phyloP scores from a whole-genome alignment of 352 stramenopile species.

The Globisporangium abappressorium region DNA sequence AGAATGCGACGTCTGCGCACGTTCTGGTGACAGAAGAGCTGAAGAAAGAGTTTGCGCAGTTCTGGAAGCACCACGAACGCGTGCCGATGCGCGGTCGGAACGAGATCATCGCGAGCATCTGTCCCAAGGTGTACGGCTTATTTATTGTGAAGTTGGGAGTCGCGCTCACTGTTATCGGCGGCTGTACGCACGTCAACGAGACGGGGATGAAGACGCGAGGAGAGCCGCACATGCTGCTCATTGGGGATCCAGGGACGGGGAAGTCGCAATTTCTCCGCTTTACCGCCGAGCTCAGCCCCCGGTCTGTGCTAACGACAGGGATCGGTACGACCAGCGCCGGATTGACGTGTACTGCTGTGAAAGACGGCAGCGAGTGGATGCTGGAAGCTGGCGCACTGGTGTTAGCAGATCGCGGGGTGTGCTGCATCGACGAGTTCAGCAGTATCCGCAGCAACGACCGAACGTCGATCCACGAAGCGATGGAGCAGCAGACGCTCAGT shows the following conservation, averaged over 20 bases:
- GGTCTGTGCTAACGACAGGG: constrained; percentile 95
- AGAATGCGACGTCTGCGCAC: constrained; percentile 60
- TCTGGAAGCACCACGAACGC: constrained; percentile 71
- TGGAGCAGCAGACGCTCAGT: constrained; percentile 98
- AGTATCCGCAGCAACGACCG: constrained; percentile 93
- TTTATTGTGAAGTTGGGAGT: constrained; percentile 92
- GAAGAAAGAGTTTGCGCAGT: constrained; percentile 88
- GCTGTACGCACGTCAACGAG: constrained; percentile 69
- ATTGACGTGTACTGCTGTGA: constrained; percentile 95
- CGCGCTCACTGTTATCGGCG: constrained; percentile 92
- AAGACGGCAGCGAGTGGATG: constrained; percentile 94
- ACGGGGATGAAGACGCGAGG: constrained; percentile 76
- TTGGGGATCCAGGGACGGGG: constrained; percentile 75
- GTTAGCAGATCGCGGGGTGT: constrained; percentile 89
- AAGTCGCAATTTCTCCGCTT: constrained; percentile 97
- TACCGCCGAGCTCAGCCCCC: constrained; percentile 91
- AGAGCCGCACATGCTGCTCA: constrained; percentile 85
- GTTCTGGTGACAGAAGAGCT: constrained; percentile 78
- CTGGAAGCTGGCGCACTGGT: constrained; percentile 95
- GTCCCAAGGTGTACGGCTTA: constrained; percentile 94
- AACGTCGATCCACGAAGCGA: constrained; percentile 95
- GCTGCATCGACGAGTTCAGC: constrained; percentile 98
- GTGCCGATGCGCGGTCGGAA: constrained; percentile 74
- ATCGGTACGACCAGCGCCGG: constrained; percentile 96
- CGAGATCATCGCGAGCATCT: constrained; percentile 92